Conservation (phyloP, 768 basidiomycete genomes). For the Rhodotorula graminis region DNA sequence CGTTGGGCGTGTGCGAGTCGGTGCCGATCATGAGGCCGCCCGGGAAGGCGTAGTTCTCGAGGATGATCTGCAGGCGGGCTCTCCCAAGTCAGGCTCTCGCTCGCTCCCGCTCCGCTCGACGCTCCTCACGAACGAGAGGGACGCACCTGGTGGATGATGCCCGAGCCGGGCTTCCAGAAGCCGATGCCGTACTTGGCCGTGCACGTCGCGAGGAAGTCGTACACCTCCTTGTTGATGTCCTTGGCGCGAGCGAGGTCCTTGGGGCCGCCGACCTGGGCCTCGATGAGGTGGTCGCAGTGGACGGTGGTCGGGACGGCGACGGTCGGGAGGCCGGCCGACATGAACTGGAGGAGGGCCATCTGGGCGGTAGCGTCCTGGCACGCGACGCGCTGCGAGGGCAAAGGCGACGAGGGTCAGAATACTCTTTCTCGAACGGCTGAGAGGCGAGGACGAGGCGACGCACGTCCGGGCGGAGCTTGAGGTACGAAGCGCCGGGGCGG, state of each 20-base stretch:
- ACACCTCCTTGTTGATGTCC: slow-evolving; percentile 94
- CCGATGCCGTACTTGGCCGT: slow-evolving; percentile 94
- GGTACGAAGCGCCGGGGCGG: slow-evolving; percentile 83
- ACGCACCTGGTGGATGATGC: slow-evolving; percentile 63
- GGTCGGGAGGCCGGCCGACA: slow-evolving; percentile 98
- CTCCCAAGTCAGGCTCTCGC: background rate
- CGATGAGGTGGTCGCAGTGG: slow-evolving; percentile 98
- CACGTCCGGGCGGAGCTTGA: slow-evolving; percentile 96
- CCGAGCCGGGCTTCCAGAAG: slow-evolving; percentile 98
- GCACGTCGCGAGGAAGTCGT: slow-evolving; percentile 96
- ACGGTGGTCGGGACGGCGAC: slow-evolving; percentile 97
- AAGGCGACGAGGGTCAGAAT: background rate
- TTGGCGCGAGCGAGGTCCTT: slow-evolving; percentile 90
- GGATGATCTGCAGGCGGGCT: slow-evolving; percentile 77
- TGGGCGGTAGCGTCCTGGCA: slow-evolving; percentile 57
- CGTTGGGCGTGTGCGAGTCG: slow-evolving; percentile 98
- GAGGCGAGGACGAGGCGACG: slow-evolving; percentile 46
- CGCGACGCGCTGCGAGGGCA: slow-evolving; percentile 52
- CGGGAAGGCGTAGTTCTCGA: slow-evolving; percentile 99
- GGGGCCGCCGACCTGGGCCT: slow-evolving; percentile 88
- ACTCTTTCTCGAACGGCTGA: background rate
- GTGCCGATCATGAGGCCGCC: slow-evolving; percentile 99
- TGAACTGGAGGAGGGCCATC: slow-evolving; percentile 99
- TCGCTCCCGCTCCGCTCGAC: background rate
- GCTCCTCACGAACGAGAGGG: background rate